Percentiles rank a stretch among this genome's conserved stretches.
Evolutionary conservation across 2,329 filamentous ascomycete species (phyloP).

Genomic region (Xylaria sp.): DNA sequence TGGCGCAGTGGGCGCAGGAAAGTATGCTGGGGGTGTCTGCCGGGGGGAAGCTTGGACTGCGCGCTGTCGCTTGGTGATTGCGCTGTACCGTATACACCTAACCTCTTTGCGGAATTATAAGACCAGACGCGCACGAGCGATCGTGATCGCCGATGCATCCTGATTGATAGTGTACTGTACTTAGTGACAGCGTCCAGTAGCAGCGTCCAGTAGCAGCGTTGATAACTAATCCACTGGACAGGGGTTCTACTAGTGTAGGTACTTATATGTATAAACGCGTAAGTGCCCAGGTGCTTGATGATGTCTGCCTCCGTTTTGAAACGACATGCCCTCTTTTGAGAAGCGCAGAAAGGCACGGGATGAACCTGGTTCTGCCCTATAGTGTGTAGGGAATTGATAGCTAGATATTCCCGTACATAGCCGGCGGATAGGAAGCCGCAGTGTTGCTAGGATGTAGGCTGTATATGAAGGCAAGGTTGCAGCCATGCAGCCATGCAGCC

Average conservation of each 20-base stretch:
- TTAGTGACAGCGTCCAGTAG: slow-evolving; percentile 2
- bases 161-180: background rate
- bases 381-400: too few species aligned
- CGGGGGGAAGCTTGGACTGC: slow-evolving; percentile 10
- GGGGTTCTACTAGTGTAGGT: background rate
- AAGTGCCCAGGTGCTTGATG: background rate
- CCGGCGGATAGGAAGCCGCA: too few species aligned
- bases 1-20: too few species aligned
- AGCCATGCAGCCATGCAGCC: too few species aligned
- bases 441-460: too few species aligned
- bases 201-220: slow-evolving; percentile 21
- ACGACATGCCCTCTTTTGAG: too few species aligned
- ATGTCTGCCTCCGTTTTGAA: background rate
- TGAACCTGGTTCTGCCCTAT: too few species aligned
- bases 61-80: slow-evolving; percentile 23
- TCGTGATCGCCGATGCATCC: slow-evolving; percentile 35
- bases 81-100: slow-evolving; percentile 24
- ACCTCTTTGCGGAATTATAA: slow-evolving; percentile 31
- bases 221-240: slow-evolving; percentile 19
- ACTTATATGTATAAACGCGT: too few species aligned
- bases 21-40: slow-evolving; percentile 5
- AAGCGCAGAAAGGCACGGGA: too few species aligned
- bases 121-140: slow-evolving; percentile 33
- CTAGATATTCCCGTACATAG: too few species aligned
- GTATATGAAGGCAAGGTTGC: too few species aligned